These are phyloP conservation scores for Inosperma sp. DNA, from an alignment of 768 basidiomycete species.

Conservation along the genomic window DNA sequence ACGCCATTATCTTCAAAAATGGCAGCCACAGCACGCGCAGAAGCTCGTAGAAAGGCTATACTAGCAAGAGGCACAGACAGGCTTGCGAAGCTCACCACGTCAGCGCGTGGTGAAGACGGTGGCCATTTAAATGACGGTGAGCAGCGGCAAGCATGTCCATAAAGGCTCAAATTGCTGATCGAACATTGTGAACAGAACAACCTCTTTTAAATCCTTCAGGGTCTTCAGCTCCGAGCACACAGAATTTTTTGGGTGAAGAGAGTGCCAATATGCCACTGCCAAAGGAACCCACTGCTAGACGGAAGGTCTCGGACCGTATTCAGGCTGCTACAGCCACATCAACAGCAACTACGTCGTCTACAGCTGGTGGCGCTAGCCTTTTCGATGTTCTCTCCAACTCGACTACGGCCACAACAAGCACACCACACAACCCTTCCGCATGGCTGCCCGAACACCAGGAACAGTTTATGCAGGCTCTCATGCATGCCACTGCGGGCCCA, in stretches of 20 bases:
- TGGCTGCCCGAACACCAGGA: constrained; percentile 69
- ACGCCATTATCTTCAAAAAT: constrained; percentile 12
- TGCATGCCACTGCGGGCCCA: constrained; percentile 29
- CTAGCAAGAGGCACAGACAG: constrained; percentile 67
- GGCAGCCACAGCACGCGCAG: constrained; percentile 63
- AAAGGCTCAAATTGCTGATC: constrained; percentile 12
- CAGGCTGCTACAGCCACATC: constrained; percentile 24
- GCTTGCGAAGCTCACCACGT: constrained; percentile 73
- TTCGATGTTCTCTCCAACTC: constrained; percentile 3
- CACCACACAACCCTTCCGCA: constrained; percentile 46
- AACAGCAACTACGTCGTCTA: constrained; percentile 10
- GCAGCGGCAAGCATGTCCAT: constrained; percentile 48
- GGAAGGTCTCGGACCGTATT: background rate
- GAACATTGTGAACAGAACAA: background rate
- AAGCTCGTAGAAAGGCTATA: constrained; percentile 75
- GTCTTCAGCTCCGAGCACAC: constrained; percentile 40
- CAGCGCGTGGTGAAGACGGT: constrained; percentile 64
- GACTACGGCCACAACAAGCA: constrained; percentile 10
- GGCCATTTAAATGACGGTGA: too few species aligned
- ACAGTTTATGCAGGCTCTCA: constrained; percentile 63
- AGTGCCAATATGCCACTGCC: constrained; percentile 38
- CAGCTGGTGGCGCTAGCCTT: constrained; percentile 6
- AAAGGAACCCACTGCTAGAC: constrained; percentile 19
- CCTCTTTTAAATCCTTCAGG: background rate
- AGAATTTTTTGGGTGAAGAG: constrained; percentile 45